Conservation (phyloP, 2,329 filamentous ascomycete species). For the Venturia oleaginea region DNA sequence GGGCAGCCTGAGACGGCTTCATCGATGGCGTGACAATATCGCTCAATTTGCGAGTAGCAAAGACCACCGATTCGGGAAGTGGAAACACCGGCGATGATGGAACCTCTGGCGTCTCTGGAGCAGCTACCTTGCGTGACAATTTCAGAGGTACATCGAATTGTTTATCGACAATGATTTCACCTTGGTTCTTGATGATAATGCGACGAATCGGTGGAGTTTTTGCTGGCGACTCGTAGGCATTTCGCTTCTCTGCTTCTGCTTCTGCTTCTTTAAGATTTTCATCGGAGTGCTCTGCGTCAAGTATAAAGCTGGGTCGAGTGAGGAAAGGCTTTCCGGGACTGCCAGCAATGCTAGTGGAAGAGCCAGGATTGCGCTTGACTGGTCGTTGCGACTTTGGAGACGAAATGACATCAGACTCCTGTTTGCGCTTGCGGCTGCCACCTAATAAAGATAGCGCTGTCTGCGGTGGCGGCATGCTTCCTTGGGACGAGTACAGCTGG, state of each 20-base stretch:
- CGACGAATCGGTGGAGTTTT: constrained; percentile 17
- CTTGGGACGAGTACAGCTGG: neutral
- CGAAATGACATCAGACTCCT: constrained; percentile 7
- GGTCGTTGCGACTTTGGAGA: constrained; percentile 1
- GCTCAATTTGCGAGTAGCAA: neutral
- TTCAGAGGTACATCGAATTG: constrained; percentile 17
- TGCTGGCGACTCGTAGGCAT: neutral
- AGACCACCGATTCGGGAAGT: constrained; percentile 5
- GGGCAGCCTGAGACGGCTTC: neutral
- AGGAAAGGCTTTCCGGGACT: constrained; percentile 20
- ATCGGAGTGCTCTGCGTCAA: neutral
- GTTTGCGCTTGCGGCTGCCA: neutral
- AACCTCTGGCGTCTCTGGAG: neutral
- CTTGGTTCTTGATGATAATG: constrained; percentile 18
- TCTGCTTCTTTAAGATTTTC: neutral
- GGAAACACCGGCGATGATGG: constrained; percentile 8
- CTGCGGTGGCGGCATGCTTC: constrained; percentile 12
- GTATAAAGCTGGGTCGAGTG: constrained; percentile 17
- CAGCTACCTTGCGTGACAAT: constrained; percentile 5
- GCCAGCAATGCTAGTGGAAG: neutral
- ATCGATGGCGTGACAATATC: neutral
- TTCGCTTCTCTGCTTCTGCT: neutral
- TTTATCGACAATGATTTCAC: constrained; percentile 19
- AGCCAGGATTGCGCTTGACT: constrained; percentile 1
- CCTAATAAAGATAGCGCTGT: constrained; percentile 4